phyloP scores from a whole-genome alignment of 148 eudicot genomes.

The Diospyros lotus region DNA sequence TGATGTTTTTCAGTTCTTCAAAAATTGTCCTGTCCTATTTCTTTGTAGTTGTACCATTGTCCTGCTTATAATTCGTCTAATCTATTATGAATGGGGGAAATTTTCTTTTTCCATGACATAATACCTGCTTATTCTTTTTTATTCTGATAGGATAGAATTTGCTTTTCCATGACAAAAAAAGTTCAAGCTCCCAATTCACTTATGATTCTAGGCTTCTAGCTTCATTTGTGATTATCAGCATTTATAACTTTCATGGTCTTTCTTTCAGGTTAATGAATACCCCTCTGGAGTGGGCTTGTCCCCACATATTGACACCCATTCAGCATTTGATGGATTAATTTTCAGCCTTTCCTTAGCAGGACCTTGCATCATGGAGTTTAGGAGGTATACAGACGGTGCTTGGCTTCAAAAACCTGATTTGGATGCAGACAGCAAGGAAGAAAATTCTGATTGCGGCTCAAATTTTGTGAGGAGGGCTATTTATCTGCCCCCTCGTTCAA shows the following conservation, averaged over 20 bases:
- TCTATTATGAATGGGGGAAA: too few relatives aligned
- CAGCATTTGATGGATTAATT: constrained; percentile 87
- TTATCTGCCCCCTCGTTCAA: constrained; percentile 86
- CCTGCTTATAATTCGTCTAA: neutral
- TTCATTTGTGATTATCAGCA: neutral
- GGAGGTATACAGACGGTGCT: constrained; percentile 57
- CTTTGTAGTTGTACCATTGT: neutral
- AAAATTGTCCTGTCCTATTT: constrained; percentile 7
- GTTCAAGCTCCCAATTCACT: neutral
- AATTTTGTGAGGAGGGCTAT: constrained; percentile 58
- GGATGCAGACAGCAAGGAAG: constrained; percentile 28
- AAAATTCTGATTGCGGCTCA: constrained; percentile 32
- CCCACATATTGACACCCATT: constrained; percentile 97
- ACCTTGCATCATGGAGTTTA: constrained; percentile 95
- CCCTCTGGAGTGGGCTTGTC: constrained; percentile 96
- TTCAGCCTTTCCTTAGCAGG: constrained; percentile 96
- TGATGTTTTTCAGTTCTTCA: neutral
- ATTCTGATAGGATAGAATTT: neutral
- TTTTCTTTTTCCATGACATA: too few relatives aligned
- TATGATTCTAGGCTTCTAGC: constrained; percentile 5
- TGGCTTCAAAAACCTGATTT: constrained; percentile 33
- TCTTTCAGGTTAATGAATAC: constrained; percentile 86
- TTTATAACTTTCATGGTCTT: neutral
- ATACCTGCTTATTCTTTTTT: too few relatives aligned
- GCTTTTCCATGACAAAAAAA: neutral